Evolutionary conservation across 495 filamentous ascomycete genomes (phyloP).

Genomic region (Xylaria flabelliformis): DNA sequence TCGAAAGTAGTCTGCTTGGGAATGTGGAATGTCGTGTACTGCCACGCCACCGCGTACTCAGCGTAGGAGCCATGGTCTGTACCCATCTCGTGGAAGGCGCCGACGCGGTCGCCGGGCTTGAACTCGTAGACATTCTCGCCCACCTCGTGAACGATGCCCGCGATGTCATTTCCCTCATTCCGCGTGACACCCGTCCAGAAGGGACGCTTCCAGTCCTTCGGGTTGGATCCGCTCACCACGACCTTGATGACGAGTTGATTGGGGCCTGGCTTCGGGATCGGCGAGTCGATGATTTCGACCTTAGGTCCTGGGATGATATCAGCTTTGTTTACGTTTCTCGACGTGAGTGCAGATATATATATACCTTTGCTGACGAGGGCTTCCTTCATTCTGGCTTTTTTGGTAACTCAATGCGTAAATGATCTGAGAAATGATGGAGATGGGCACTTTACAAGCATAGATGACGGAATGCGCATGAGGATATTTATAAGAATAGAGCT

Average conservation of each 20-base stretch:
- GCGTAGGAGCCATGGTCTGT: slow-evolving; percentile 66
- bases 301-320: slow-evolving; percentile 43
- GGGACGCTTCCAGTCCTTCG: slow-evolving; percentile 77
- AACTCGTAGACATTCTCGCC: slow-evolving; percentile 68
- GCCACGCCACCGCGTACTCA: slow-evolving; percentile 71
- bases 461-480: background rate
- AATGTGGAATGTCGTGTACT: slow-evolving; percentile 73
- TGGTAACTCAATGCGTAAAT: background rate
- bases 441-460: background rate
- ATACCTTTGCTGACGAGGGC: slow-evolving; percentile 59
- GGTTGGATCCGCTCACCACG: slow-evolving; percentile 72
- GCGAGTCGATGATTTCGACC: slow-evolving; percentile 67
- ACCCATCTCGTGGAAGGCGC: slow-evolving; percentile 67
- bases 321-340: background rate
- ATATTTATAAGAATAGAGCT: background rate
- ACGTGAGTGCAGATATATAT: slow-evolving; percentile 26
- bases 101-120: slow-evolving; percentile 71
- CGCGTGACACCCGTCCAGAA: slow-evolving; percentile 25
- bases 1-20: slow-evolving; percentile 70
- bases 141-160: slow-evolving; percentile 68
- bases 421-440: background rate
- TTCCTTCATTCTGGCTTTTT: slow-evolving; percentile 66
- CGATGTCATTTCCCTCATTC: slow-evolving; percentile 77
- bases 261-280: slow-evolving; percentile 65
- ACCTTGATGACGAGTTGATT: slow-evolving; percentile 76